Evolutionary conservation across 495 filamentous ascomycete species (phyloP).

Genomic region (Penicillium lividum): DNA sequence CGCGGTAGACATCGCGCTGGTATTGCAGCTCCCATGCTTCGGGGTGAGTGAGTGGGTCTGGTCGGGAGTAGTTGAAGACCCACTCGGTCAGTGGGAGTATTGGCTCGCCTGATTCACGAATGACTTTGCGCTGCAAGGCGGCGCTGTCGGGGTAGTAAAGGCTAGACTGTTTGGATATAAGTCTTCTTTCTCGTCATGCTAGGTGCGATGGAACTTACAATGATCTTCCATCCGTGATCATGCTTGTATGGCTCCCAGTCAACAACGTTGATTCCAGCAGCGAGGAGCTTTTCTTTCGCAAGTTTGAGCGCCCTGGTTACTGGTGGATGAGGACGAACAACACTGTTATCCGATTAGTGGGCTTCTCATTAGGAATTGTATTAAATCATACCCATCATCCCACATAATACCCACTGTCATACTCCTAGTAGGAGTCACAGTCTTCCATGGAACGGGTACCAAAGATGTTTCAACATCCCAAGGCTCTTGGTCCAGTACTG

Average conservation of each 20-base stretch:
- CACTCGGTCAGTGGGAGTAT: conserved; percentile 57
- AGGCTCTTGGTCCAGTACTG: conserved; percentile 57
- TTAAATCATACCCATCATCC: conserved; percentile 56
- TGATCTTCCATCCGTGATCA: conserved; percentile 59
- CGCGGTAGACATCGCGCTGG: conserved; percentile 58
- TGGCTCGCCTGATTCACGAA: conserved; percentile 55
- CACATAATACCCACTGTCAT: conserved; percentile 69
- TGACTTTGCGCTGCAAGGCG: conserved; percentile 41
- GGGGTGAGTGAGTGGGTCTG: conserved; percentile 38
- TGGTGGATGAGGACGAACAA: conserved; percentile 66
- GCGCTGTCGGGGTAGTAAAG: conserved; percentile 61
- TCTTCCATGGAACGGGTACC: conserved; percentile 61
- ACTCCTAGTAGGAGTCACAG: conserved; percentile 36
- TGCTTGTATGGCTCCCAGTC: conserved; percentile 68
- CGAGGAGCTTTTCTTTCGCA: conserved; percentile 54
- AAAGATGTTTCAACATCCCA: conserved; percentile 63
- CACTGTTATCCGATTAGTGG: conserved; percentile 9
- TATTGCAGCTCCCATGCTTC: conserved; percentile 48
- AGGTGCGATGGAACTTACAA: conserved; percentile 34
- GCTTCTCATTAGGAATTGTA: background rate
- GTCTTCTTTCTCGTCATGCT: background rate
- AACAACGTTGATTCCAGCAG: conserved; percentile 56
- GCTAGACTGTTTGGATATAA: conserved; percentile 26
- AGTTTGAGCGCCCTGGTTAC: conserved; percentile 59
- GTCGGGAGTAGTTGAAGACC: conserved; percentile 55